phyloP scores from a whole-genome alignment of 2,329 filamentous ascomycete genomes.

The Neonectria punicea region DNA sequence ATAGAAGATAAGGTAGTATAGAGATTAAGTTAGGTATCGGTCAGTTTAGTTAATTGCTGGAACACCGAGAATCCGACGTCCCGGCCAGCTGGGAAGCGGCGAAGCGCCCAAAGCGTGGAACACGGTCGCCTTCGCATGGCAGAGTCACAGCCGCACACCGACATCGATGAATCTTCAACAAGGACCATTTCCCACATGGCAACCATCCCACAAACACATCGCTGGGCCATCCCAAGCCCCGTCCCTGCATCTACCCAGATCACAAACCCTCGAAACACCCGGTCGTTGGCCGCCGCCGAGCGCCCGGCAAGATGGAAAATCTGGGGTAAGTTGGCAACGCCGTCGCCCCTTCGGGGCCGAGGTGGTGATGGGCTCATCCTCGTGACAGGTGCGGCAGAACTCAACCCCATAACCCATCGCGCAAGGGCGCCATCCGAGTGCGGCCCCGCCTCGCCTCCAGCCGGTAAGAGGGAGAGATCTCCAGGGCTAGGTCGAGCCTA shows the following conservation, averaged over 20 bases:
- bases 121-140: neutral
- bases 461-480: slow-evolving; percentile 13
- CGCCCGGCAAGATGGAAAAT: slow-evolving; percentile 25
- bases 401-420: slow-evolving; percentile 9
- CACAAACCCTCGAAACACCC: slow-evolving; percentile 21
- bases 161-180: slow-evolving; percentile 25
- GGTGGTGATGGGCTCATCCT: slow-evolving; percentile 37
- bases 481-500: slow-evolving; percentile 6
- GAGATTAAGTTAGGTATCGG: neutral
- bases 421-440: slow-evolving; percentile 11
- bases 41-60: neutral
- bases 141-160: slow-evolving; percentile 12
- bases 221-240: neutral
- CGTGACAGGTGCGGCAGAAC: slow-evolving; percentile 42
- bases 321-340: slow-evolving; percentile 25
- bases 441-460: slow-evolving; percentile 14
- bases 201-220: slow-evolving; percentile 10
- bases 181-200: slow-evolving; percentile 19
- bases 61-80: neutral
- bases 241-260: slow-evolving; percentile 24
- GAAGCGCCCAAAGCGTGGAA: neutral
- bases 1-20: too few relatives aligned
- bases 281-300: slow-evolving; percentile 17
- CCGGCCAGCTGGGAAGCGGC: neutral
- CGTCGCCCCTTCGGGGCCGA: slow-evolving; percentile 26